A percentile compares a stretch with the other conserved stretches of the same genome.
phyloP scores from a whole-genome alignment of 371 early-diverging fungal genomes.

The Umbelopsis sp. region DNA sequence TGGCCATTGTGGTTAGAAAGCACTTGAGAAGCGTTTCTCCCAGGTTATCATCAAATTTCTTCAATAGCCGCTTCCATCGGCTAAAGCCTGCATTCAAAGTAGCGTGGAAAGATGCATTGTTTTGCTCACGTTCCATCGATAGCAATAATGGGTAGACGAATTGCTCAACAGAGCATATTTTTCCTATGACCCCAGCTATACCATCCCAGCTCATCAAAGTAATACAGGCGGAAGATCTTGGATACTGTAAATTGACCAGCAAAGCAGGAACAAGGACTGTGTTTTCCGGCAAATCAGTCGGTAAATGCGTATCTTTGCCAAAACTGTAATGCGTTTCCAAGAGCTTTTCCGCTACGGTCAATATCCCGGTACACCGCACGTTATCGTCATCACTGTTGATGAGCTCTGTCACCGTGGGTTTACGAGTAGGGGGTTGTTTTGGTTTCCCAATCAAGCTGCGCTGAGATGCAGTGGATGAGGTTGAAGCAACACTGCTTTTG shows the following conservation, averaged over 20 bases:
- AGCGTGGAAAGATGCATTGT: not conserved
- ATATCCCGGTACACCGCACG: not conserved
- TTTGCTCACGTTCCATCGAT: not conserved
- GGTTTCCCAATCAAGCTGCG: not conserved
- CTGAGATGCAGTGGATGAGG: not conserved
- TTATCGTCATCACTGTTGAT: slow-evolving; percentile 9
- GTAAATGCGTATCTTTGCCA: not conserved
- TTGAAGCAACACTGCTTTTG: not conserved
- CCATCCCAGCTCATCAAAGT: slow-evolving; percentile 43
- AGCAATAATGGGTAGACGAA: slow-evolving; percentile 37
- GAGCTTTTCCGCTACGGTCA: slow-evolving; percentile 4
- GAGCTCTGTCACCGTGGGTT: not conserved
- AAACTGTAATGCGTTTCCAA: slow-evolving; percentile 2
- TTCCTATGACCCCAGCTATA: slow-evolving; percentile 32
- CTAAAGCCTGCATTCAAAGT: slow-evolving; percentile 22
- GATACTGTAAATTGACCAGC: not conserved
- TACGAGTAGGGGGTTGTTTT: not conserved
- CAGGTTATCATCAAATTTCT: slow-evolving; percentile 31
- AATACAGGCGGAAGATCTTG: slow-evolving; percentile 18
- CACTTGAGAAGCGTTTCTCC: slow-evolving; percentile 24
- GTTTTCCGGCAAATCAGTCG: slow-evolving; percentile 1
- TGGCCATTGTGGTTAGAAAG: not conserved
- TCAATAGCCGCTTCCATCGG: slow-evolving; percentile 33
- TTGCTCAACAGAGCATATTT: slow-evolving; percentile 28
- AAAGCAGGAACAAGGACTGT: slow-evolving; percentile 6